Conservation (phyloP, 2,329 filamentous ascomycete species). For the Nemania diffusa region DNA sequence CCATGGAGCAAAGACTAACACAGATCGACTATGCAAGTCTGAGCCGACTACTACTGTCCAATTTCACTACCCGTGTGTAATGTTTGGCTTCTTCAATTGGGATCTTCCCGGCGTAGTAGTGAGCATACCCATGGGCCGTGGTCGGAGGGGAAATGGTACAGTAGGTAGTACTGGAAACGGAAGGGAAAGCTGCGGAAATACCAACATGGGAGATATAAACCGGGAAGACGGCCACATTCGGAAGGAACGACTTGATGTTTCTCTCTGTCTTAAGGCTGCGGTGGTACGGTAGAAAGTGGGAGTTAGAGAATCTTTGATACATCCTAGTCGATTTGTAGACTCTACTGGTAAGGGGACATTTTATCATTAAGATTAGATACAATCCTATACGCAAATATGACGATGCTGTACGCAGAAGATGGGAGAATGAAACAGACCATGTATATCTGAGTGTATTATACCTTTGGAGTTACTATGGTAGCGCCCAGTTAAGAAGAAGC, state of each 20-base stretch:
- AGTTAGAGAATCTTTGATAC: too few species aligned
- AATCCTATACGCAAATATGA: too few species aligned
- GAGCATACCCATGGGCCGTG: background rate
- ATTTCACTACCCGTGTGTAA: too few species aligned
- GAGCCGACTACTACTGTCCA: too few species aligned
- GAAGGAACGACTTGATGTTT: constrained; percentile 5
- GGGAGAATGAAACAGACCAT: too few species aligned
- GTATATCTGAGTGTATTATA: too few species aligned
- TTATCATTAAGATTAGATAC: too few species aligned
- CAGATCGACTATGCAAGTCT: constrained; percentile 49
- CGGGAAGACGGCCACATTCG: background rate
- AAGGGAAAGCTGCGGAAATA: background rate
- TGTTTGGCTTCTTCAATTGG: background rate
- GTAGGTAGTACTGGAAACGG: background rate
- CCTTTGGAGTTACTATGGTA: too few species aligned
- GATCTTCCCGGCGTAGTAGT: constrained; percentile 4
- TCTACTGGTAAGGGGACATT: too few species aligned
- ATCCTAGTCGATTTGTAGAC: too few species aligned
- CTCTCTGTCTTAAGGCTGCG: background rate
- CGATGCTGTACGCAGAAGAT: too few species aligned
- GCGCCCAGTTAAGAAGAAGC: background rate
- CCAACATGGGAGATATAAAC: background rate
- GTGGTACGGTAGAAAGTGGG: background rate
- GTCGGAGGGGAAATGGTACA: background rate
- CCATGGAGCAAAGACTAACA: constrained; percentile 54